Evolutionary conservation across 208 protist genomes (phyloP), one percentile per base, ranked within the genome.

Genomic region (Lotmaria passim): DNA sequence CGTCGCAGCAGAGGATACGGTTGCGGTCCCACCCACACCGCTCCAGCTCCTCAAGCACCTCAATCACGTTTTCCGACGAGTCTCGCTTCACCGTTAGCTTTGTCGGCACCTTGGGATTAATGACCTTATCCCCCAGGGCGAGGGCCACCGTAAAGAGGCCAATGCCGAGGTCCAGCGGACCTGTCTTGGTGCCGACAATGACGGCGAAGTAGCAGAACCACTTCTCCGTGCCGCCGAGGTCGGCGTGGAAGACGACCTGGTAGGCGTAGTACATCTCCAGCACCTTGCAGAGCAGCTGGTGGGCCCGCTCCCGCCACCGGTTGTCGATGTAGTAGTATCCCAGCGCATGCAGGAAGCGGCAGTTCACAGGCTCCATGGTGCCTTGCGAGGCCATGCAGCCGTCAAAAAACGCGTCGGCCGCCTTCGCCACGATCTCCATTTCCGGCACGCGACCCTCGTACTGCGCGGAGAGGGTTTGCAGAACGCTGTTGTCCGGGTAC

Each of bases 101-200:
- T n/a, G 62, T 64, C 11, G 44, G 44, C 17, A 76, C 71, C 60
- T 83, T 87, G 21, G 86, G 82, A 50, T 77, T 76, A 7, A 81
- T 76, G 11, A 75, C 46, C 33, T 48, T 63, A n/a, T 82, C 67
- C 1, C 73, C 51, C 23, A 62, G 75, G 44, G 73, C 76, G 21
- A 96, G 61, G 5, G 79, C 75, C 30, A 91, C 71, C 12, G 79
- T 75, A 43, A 93, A 82, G 0, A 96, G 62, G 17, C 91, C 91
- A 15, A 94, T 52, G 11, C 78, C 82, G 79, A 86, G 89, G 63
- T 88, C 83, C 17, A 95, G 79, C 33, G 88, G 84, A n/a, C 86
- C 82, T 3, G 82, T 74, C 72, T 87, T 89, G 73, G 90, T 90
- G 67, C 80, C 82, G 3, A 83, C 80, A 17, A 84, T 88, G 19